Conservation (phyloP, 306 rosid genomes). For the Mimosa bimucronata region DNA sequence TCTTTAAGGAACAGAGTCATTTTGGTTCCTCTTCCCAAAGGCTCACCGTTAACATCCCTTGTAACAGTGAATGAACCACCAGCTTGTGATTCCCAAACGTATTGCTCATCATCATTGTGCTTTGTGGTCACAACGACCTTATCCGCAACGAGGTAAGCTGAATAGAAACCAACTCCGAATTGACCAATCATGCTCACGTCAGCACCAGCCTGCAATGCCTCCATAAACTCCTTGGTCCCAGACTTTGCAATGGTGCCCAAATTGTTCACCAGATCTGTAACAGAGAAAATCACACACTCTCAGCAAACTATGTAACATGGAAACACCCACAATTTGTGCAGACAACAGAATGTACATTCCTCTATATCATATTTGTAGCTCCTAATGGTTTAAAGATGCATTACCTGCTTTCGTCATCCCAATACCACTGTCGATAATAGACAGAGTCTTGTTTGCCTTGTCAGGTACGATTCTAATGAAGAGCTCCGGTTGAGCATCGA, state of each 20-base stretch:
- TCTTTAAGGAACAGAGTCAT: constrained; percentile 67
- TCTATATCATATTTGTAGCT: neutral
- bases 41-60: constrained; percentile 58
- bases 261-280: constrained; percentile 62
- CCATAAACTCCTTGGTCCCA: constrained; percentile 71
- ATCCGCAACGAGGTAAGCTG: constrained; percentile 65
- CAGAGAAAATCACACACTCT: neutral
- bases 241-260: constrained; percentile 68
- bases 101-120: constrained; percentile 71
- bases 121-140: constrained; percentile 64
- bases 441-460: constrained; percentile 57
- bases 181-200: constrained; percentile 76
- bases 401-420: constrained; percentile 73
- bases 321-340: neutral
- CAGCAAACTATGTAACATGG: neutral
- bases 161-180: constrained; percentile 68
- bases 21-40: constrained; percentile 66
- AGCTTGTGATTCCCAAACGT: constrained; percentile 68
- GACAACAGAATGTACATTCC: neutral
- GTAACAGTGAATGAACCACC: constrained; percentile 72
- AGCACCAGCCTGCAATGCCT: constrained; percentile 65
- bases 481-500: constrained; percentile 61
- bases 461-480: constrained; percentile 63
- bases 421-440: constrained; percentile 61
- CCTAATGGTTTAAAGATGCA: neutral